These are phyloP conservation scores for Colletotrichum destructivum DNA, from an alignment of 2,329 filamentous ascomycete genomes.

Conservation along the genomic window DNA sequence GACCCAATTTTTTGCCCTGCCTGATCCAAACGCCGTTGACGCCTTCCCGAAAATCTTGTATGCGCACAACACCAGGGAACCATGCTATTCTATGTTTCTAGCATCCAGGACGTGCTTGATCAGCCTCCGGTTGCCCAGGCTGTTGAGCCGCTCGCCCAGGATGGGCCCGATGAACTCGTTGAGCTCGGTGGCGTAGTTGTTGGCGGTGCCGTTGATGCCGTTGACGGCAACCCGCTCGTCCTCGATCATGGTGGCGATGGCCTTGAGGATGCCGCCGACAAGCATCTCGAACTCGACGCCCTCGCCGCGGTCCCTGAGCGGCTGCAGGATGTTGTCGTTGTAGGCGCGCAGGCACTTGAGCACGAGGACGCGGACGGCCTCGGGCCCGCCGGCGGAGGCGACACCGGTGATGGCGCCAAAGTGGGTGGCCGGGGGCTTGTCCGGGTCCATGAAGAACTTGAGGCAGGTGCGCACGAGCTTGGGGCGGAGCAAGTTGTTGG, in stretches of 20 bases:
- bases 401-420: constrained; percentile 91
- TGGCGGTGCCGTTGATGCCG: constrained; percentile 43
- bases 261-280: constrained; percentile 69
- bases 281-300: constrained; percentile 70
- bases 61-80: background rate
- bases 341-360: constrained; percentile 70
- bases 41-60: constrained; percentile 45
- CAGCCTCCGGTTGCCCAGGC: constrained; percentile 62
- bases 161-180: constrained; percentile 70
- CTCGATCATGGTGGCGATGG: constrained; percentile 62
- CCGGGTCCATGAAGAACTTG: constrained; percentile 91
- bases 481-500: constrained; percentile 86
- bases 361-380: constrained; percentile 70
- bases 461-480: constrained; percentile 94
- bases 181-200: constrained; percentile 61
- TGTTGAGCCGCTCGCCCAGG: constrained; percentile 64
- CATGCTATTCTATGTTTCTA: constrained; percentile 63
- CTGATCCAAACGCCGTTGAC: constrained; percentile 44
- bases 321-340: constrained; percentile 67
- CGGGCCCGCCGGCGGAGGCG: constrained; percentile 79
- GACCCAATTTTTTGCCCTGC: constrained; percentile 34
- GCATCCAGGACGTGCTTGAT: constrained; percentile 69
- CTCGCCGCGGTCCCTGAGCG: constrained; percentile 67
- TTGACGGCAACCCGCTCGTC: constrained; percentile 38
- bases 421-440: constrained; percentile 85